These are phyloP conservation scores for Colletotrichum camelliae DNA, from an alignment of 2,329 filamentous ascomycete genomes.

Conservation along the genomic window DNA sequence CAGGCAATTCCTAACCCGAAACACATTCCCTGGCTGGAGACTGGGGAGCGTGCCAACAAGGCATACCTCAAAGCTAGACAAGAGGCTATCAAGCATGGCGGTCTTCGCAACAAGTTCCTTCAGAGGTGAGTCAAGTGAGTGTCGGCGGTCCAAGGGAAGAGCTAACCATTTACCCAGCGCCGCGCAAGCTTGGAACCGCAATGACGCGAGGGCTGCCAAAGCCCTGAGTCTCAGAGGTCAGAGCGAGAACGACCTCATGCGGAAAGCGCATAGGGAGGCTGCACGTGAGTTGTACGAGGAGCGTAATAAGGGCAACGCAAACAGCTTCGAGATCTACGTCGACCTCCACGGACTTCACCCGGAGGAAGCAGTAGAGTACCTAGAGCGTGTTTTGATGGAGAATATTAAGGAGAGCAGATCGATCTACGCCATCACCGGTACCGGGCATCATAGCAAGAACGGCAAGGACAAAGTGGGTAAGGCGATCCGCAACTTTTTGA, in stretches of 20 bases:
- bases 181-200: slow-evolving; percentile 97
- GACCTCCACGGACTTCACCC: slow-evolving; percentile 98
- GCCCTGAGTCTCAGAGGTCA: slow-evolving; percentile 92
- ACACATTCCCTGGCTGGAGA: slow-evolving; percentile 96
- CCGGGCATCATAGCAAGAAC: slow-evolving; percentile 97
- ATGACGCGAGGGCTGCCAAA: slow-evolving; percentile 94
- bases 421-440: slow-evolving; percentile 95
- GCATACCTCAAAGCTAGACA: slow-evolving; percentile 93
- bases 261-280: slow-evolving; percentile 93
- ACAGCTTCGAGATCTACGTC: slow-evolving; percentile 81
- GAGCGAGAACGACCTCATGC: slow-evolving; percentile 96
- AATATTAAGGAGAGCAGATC: slow-evolving; percentile 76
- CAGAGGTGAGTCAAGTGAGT: slow-evolving; percentile 70
- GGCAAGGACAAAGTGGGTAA: slow-evolving; percentile 99
- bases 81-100: slow-evolving; percentile 97
- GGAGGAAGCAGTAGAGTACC: slow-evolving; percentile 93
- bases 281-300: slow-evolving; percentile 92
- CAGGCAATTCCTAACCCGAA: slow-evolving; percentile 86
- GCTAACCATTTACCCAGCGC: slow-evolving; percentile 60
- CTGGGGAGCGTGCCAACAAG: slow-evolving; percentile 88
- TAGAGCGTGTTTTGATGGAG: slow-evolving; percentile 85
- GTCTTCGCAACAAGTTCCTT: slow-evolving; percentile 93
- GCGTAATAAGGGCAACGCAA: slow-evolving; percentile 74
- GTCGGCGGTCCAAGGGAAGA: not conserved
- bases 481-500: slow-evolving; percentile 87